A percentile compares a stretch with the other conserved stretches of the same genome.
Evolutionary conservation across 805 yeast genomes (phyloP).

Genomic region (Alloascoidea hylecoeti): DNA sequence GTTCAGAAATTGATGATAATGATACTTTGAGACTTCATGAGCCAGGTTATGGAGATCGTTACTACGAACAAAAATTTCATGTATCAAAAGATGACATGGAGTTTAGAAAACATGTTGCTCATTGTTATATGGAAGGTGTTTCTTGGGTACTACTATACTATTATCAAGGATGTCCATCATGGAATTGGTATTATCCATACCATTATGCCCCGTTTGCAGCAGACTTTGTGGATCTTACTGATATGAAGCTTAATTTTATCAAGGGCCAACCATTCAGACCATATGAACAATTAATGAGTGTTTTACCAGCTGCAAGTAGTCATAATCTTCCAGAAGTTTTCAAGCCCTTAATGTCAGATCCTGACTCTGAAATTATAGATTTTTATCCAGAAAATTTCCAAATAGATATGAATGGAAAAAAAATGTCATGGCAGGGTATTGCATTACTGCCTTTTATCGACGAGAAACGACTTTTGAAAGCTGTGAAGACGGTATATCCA

Average conservation of each 20-base stretch:
- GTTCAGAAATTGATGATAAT: conserved; percentile 14
- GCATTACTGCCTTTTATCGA: conserved; percentile 86
- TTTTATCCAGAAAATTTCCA: conserved; percentile 82
- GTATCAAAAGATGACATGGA: conserved; percentile 39
- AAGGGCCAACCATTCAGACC: conserved; percentile 77
- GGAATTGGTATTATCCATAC: conserved; percentile 97
- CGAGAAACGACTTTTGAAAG: conserved; percentile 53
- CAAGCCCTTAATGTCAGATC: conserved; percentile 66
- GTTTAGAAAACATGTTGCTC: conserved; percentile 45
- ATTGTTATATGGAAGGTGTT: conserved; percentile 80
- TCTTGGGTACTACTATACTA: conserved; percentile 94
- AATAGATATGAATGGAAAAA: conserved; percentile 92
- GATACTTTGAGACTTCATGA: conserved; percentile 63
- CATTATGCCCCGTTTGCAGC: conserved; percentile 97
- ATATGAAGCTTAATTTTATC: conserved; percentile 35
- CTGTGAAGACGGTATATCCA: conserved; percentile 52
- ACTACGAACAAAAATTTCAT: conserved; percentile 65
- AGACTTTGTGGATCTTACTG: conserved; percentile 49
- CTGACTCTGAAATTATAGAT: conserved; percentile 74
- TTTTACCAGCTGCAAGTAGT: conserved; percentile 86
- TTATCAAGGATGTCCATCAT: conserved; percentile 95
- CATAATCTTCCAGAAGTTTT: conserved; percentile 75
- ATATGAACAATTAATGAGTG: conserved; percentile 89
- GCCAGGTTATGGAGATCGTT: conserved; percentile 75
- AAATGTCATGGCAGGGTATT: conserved; percentile 92